Evolutionary conservation across 257 asterid species (phyloP), one percentile per base, ranked within the genome.

Genomic region (Capsicum pubescens): DNA sequence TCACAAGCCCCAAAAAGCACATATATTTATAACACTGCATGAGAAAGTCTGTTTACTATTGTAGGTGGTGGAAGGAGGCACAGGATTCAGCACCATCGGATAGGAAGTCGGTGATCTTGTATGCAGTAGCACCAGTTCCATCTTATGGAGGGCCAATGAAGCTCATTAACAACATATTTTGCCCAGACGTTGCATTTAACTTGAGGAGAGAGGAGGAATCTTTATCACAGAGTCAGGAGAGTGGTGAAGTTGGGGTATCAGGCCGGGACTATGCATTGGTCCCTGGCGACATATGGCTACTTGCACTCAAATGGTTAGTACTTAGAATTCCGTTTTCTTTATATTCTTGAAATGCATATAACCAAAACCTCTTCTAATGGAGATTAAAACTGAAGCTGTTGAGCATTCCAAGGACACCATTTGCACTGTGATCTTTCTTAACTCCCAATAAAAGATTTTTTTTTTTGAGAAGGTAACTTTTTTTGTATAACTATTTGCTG

Each of bases 61-160:
- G 67, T 86, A 96, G 98, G 89, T 96, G 99, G 99, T 96, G 99
- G 98, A 93, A 90, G 92, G 98, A 94, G 88, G 98, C 98, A 26
- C 98, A 89, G 84, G 95, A 91, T 70, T 82, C 97, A 69, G 85
- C 89, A n/a, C 87, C 87, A 32, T 48, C 89, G 7, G 93, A 88
- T 87, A 88, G 84, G 72, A 92, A 87, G 88, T 87, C 48, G 68
- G 97, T 93, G 85, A 88, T 92, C 67, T 94, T 93, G 16, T 96
- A 90, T 85, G 87, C 93, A 0, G 97, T 95, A 36, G 89, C 97
- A 68, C 89, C 95, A 69, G 83, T 92, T 66, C 63, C 94, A 36
- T 91, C 93, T 36, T 90, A 89, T 85, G 98, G 95, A 77, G 97
- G 96, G 85, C 97, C 98, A 19, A 94, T 94, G 97, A 96, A 92